Conservation (phyloP, 371 early-diverging fungal genomes). For the Lichtheimia corymbifera region DNA sequence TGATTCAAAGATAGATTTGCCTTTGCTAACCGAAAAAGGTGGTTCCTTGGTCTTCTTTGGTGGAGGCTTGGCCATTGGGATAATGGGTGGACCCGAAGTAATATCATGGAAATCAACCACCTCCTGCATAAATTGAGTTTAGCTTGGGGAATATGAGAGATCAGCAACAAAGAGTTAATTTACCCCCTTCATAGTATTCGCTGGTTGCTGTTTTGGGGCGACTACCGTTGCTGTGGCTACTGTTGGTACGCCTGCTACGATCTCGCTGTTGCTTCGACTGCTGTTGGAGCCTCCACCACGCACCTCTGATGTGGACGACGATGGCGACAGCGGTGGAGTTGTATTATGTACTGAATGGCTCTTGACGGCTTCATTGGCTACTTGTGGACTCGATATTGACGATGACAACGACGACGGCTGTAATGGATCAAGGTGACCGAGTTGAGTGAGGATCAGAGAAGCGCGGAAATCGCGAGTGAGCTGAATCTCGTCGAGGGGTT, state of each 20-base stretch:
- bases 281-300: background rate
- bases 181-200: background rate
- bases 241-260: background rate
- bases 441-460: conserved; percentile 43
- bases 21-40: too few relatives aligned
- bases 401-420: background rate
- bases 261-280: conserved; percentile 7
- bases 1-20: conserved; percentile 18
- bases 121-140: background rate
- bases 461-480: conserved; percentile 43
- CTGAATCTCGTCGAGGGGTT: conserved; percentile 38
- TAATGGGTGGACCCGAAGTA: conserved; percentile 11
- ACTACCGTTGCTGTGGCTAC: background rate
- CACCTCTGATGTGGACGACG: conserved; percentile 8
- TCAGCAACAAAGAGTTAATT: background rate
- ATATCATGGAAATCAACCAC: conserved; percentile 13
- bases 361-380: background rate
- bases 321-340: conserved; percentile 12
- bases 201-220: too few relatives aligned
- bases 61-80: conserved; percentile 9
- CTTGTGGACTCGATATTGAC: background rate
- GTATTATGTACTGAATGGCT: background rate
- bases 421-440: conserved; percentile 14
- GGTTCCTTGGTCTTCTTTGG: conserved; percentile 8
- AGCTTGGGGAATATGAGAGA: background rate